Evolutionary conservation across 2,329 filamentous ascomycete species (phyloP), one percentile per base, ranked within the genome.

Genomic region (Pseudogymnoascus sp.): DNA sequence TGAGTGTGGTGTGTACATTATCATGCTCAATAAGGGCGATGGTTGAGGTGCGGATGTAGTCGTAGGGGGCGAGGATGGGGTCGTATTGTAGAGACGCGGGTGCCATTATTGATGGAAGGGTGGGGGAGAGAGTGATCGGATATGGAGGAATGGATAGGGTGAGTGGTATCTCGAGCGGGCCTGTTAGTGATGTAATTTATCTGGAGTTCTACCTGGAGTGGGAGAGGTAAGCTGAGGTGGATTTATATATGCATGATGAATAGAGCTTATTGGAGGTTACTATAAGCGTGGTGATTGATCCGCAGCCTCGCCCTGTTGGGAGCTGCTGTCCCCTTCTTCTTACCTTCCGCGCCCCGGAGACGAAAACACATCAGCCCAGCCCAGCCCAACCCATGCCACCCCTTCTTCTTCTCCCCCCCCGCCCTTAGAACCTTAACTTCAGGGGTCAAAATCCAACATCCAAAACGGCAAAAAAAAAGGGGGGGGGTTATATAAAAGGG

Each of bases 1-100:
- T 23, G 26, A 70, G 57, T 42, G 60, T 65, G 45, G 62, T 60
- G n/a, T 59, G 63, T 5, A 69, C 62, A 21, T 70, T 67, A 31
- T 67, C 64, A 26, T 66, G 68, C 63, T 70, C 68, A 12, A 69
- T 68, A 1, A 66, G 62, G 14, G 68, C 67, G 57, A 68, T 68
- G 26, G 66, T 65, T 12, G 65, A 54, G 29, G 11, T 36, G 31
- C 66, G 67, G 10, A 65, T 66, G 40, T 67, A 66, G 60, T 68
- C 66, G 62, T 69, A 69, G 11, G 66, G 66, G 3, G 60, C 64
- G 63, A 66, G 66, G 54, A 69, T 69, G 16, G 61, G 62, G 63
- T 69, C 68, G 42, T 69, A 68, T 63, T 68, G 66, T 21, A 63
- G 64, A 10, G 62, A 31, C 4, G 37, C 3, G 36, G 47, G 16